Percentiles rank a stretch among this genome's conserved stretches.
phyloP scores from a whole-genome alignment of 2,329 filamentous ascomycete genomes.

The Colletotrichum sp. region DNA sequence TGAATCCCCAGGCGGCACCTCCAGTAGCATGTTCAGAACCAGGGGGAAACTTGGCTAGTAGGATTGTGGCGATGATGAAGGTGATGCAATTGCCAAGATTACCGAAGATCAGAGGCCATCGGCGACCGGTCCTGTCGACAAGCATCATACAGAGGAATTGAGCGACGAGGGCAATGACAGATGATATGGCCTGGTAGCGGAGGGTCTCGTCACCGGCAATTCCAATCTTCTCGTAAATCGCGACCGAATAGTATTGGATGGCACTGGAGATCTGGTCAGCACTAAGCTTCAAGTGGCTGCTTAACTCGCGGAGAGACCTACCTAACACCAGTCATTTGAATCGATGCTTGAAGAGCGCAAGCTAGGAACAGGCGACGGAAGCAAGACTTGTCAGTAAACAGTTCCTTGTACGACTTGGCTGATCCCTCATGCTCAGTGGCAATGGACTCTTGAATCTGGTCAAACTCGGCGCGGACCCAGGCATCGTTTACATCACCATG shows the following conservation, averaged over 20 bases:
- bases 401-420: slow-evolving; percentile 72
- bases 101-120: slow-evolving; percentile 74
- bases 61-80: slow-evolving; percentile 70
- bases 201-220: slow-evolving; percentile 69
- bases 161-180: slow-evolving; percentile 71
- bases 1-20: slow-evolving; percentile 73
- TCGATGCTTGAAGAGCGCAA: slow-evolving; percentile 45
- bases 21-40: slow-evolving; percentile 41
- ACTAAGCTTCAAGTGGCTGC: neutral
- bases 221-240: slow-evolving; percentile 72
- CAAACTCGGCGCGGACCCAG: slow-evolving; percentile 76
- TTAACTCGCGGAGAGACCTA: neutral
- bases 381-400: slow-evolving; percentile 65
- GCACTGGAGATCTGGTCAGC: slow-evolving; percentile 49
- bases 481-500: slow-evolving; percentile 69
- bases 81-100: slow-evolving; percentile 75
- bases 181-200: slow-evolving; percentile 78
- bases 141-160: slow-evolving; percentile 72
- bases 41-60: slow-evolving; percentile 64
- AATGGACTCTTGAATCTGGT: slow-evolving; percentile 72
- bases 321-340: slow-evolving; percentile 21
- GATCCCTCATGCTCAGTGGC: slow-evolving; percentile 70
- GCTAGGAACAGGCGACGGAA: slow-evolving; percentile 77
- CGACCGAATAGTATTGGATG: slow-evolving; percentile 77
- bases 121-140: slow-evolving; percentile 73